Evolutionary conservation across 768 basidiomycete genomes (phyloP).

Genomic region (Coprinopsis marcescibilis): DNA sequence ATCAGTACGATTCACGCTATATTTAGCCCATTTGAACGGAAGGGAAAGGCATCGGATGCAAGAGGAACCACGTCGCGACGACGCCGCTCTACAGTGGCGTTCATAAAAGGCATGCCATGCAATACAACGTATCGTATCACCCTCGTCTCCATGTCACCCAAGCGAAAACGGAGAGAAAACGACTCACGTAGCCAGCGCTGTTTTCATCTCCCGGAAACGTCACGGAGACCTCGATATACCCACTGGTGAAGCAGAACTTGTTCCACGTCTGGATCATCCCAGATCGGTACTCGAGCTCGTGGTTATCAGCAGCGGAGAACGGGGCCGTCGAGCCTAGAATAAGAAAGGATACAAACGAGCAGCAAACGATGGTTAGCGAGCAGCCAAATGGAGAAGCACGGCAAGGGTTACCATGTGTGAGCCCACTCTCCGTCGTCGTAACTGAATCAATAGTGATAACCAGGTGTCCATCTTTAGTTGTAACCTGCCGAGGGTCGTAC

Average conservation of each 20-base stretch:
- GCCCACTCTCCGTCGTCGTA: constrained; percentile 21
- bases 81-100: too few species aligned
- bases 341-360: neutral
- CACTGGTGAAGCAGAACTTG: constrained; percentile 81
- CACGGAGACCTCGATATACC: constrained; percentile 68
- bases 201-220: constrained; percentile 53
- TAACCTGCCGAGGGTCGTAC: constrained; percentile 66
- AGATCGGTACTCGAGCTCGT: constrained; percentile 57
- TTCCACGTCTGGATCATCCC: constrained; percentile 91
- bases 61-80: too few species aligned
- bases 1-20: neutral
- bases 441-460: constrained; percentile 62
- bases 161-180: neutral
- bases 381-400: constrained; percentile 6
- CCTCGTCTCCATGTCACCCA: too few species aligned
- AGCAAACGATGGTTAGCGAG: neutral
- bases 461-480: constrained; percentile 59
- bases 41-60: too few species aligned
- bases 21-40: too few species aligned
- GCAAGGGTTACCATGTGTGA: constrained; percentile 32
- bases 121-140: too few species aligned
- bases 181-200: constrained; percentile 43
- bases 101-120: too few species aligned
- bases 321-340: constrained; percentile 42
- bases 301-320: constrained; percentile 41